Percentiles rank a stretch among this genome's conserved stretches.
phyloP scores from a whole-genome alignment of 768 basidiomycete species.

The Cubamyces sp. region DNA sequence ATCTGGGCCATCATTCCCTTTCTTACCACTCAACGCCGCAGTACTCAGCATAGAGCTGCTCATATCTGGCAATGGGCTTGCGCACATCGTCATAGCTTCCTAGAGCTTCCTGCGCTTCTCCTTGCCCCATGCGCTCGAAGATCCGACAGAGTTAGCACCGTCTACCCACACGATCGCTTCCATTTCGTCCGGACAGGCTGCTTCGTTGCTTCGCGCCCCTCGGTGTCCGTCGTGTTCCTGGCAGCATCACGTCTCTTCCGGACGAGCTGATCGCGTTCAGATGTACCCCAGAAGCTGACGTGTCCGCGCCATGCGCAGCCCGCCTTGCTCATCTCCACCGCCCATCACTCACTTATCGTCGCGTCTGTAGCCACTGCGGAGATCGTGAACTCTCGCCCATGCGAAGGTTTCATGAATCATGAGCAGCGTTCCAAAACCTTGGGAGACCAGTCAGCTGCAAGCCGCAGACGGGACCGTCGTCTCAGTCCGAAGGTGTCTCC shows the following conservation, averaged over 20 bases:
- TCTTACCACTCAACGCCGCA: conserved; percentile 6
- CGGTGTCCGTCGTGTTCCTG: background rate
- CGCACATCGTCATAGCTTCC: background rate
- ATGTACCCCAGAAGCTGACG: background rate
- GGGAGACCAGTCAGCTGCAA: too few relatives aligned
- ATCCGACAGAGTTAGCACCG: conserved; percentile 5
- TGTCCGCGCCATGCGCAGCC: background rate
- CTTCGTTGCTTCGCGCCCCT: too few relatives aligned
- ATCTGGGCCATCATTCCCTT: background rate
- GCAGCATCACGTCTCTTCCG: background rate
- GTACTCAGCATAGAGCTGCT: background rate
- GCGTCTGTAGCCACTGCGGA: background rate
- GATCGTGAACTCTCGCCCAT: background rate
- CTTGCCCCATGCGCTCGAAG: background rate
- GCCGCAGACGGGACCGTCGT: too few relatives aligned
- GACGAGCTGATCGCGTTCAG: background rate
- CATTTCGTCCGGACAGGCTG: too few relatives aligned
- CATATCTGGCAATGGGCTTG: background rate
- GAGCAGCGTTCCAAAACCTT: background rate
- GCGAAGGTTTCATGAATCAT: conserved; percentile 4
- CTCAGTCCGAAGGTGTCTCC: too few relatives aligned
- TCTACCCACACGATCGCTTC: background rate
- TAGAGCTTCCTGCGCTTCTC: background rate
- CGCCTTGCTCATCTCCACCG: background rate
- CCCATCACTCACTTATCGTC: background rate